These are phyloP conservation scores for Aspergillus asperescens DNA, from an alignment of 495 filamentous ascomycete species.

Conservation along the genomic window DNA sequence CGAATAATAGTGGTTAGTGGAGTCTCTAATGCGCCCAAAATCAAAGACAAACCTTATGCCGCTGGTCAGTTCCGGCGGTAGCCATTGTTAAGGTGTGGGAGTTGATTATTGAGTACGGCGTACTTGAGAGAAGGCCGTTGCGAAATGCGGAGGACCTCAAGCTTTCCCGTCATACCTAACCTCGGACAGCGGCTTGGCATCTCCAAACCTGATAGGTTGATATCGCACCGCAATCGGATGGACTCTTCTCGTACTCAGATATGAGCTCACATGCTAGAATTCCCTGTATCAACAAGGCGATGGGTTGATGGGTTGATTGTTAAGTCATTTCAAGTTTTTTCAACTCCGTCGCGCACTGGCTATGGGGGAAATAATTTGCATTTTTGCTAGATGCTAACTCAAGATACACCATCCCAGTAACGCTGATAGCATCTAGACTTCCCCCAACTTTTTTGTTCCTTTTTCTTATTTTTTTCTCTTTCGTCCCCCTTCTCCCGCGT, in stretches of 20 bases:
- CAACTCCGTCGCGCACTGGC: too few species aligned
- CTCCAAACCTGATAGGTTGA: background rate
- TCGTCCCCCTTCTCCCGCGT: background rate
- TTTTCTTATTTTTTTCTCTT: slow-evolving; percentile 16
- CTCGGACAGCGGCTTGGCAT: background rate
- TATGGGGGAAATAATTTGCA: slow-evolving; percentile 29
- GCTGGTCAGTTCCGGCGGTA: slow-evolving; percentile 36
- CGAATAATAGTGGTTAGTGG: slow-evolving; percentile 13
- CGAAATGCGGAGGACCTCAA: background rate
- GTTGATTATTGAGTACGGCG: background rate
- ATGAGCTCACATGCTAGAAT: too few species aligned
- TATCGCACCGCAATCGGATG: background rate
- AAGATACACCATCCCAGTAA: slow-evolving; percentile 1
- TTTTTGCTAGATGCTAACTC: slow-evolving; percentile 29
- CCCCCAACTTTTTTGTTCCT: slow-evolving; percentile 25
- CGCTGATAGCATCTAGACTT: slow-evolving; percentile 24
- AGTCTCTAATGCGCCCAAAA: background rate
- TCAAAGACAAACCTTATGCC: slow-evolving; percentile 36
- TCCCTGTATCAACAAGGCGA: too few species aligned
- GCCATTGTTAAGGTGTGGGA: slow-evolving; percentile 33
- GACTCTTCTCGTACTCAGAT: too few species aligned
- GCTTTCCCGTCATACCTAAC: too few species aligned
- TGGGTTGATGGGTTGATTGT: background rate
- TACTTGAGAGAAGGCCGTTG: too few species aligned
- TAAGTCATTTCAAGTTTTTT: too few species aligned